Conservation (phyloP, 495 filamentous ascomycete genomes). For the Penicillium subrubescens region DNA sequence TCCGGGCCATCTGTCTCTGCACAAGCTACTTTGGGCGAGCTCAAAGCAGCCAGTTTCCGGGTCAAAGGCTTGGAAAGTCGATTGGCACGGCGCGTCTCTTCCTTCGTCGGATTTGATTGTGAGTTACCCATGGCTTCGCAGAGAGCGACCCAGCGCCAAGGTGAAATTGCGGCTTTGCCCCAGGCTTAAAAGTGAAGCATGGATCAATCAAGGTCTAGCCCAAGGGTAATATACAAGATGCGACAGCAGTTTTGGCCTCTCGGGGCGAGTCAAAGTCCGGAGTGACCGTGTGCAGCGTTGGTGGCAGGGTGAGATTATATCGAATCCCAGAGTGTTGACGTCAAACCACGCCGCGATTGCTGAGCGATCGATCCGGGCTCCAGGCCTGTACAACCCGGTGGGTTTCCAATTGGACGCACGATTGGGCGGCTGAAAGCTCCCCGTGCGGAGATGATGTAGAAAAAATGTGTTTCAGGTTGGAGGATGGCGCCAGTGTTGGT, state of each 20-base stretch:
- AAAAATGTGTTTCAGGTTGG: slow-evolving; percentile 33
- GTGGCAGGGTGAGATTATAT: slow-evolving; percentile 21
- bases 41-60: slow-evolving; percentile 21
- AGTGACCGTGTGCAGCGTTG: slow-evolving; percentile 15
- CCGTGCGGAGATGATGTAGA: slow-evolving; percentile 30
- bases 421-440: slow-evolving; percentile 29
- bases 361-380: slow-evolving; percentile 30
- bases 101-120: slow-evolving; percentile 38
- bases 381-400: slow-evolving; percentile 22
- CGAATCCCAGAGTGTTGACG: slow-evolving; percentile 28
- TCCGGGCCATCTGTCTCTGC: slow-evolving; percentile 12
- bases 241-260: neutral
- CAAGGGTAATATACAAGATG: slow-evolving; percentile 22
- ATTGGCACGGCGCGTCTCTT: slow-evolving; percentile 41
- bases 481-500: slow-evolving; percentile 20
- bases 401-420: slow-evolving; percentile 25
- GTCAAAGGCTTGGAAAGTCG: slow-evolving; percentile 49
- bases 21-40: slow-evolving; percentile 6
- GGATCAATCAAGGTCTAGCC: slow-evolving; percentile 4
- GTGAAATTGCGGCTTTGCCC: slow-evolving; percentile 17
- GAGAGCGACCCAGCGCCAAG: slow-evolving; percentile 9
- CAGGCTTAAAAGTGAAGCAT: slow-evolving; percentile 13
- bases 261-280: slow-evolving; percentile 7
- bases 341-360: slow-evolving; percentile 30
- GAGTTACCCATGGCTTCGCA: slow-evolving; percentile 41